phyloP scores from a whole-genome alignment of 257 asterid species.

The Nicotiana attenuata region DNA sequence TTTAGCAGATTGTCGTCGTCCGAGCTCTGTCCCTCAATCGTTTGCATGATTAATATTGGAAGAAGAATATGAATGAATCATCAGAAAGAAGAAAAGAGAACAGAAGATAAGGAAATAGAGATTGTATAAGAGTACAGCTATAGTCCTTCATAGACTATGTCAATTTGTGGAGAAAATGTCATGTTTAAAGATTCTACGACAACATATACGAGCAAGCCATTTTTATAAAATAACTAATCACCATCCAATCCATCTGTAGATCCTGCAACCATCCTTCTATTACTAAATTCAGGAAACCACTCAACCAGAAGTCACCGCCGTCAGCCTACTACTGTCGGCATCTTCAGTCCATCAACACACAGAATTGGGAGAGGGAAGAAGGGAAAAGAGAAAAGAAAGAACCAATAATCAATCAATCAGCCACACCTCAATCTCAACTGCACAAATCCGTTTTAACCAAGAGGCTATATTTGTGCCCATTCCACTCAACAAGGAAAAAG shows the following conservation, averaged over 20 bases:
- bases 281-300: too few species aligned
- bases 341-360: too few species aligned
- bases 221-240: not conserved
- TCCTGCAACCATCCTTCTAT: too few species aligned
- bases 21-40: not conserved
- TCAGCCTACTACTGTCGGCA: too few species aligned
- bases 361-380: too few species aligned
- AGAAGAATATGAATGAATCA: not conserved
- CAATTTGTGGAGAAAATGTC: not conserved
- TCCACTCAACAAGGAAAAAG: not conserved
- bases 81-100: not conserved
- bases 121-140: not conserved
- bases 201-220: not conserved
- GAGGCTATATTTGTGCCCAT: too few species aligned
- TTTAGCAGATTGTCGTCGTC: not conserved
- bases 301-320: too few species aligned
- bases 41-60: not conserved
- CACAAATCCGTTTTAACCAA: not conserved
- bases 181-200: not conserved
- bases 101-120: not conserved
- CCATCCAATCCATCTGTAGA: not conserved
- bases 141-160: not conserved
- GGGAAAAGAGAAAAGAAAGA: too few species aligned
- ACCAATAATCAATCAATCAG: too few species aligned
- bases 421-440: not conserved